Evolutionary conservation across 108 stramenopile species (phyloP).

Genomic region (Fragilaria crotonensis): DNA sequence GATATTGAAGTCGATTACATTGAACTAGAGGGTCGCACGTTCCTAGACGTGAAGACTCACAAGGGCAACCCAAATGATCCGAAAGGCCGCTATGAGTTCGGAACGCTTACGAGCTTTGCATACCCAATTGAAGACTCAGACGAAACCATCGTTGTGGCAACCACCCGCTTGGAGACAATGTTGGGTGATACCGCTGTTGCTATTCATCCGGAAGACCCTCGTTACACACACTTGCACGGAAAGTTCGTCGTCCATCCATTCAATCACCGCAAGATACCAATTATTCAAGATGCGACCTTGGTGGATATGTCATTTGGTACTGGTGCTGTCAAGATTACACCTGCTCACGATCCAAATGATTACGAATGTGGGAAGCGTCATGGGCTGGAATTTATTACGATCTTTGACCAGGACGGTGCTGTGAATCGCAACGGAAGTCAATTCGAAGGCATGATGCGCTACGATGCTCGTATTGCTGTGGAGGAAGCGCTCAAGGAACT

Average conservation of each 20-base stretch:
- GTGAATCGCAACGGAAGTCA: constrained; percentile 85
- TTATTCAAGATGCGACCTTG: constrained; percentile 85
- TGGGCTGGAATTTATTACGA: constrained; percentile 88
- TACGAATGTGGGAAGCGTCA: constrained; percentile 97
- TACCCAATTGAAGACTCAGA: constrained; percentile 90
- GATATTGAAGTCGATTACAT: constrained; percentile 98
- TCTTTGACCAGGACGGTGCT: constrained; percentile 86
- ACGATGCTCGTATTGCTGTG: constrained; percentile 95
- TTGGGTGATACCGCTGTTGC: constrained; percentile 98
- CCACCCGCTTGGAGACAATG: constrained; percentile 99
- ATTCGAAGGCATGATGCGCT: constrained; percentile 96
- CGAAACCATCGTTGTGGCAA: constrained; percentile 96
- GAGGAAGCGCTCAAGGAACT: constrained; percentile 92
- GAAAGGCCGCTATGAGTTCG: constrained; percentile 96
- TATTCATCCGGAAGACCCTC: constrained; percentile 94
- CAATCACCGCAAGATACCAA: constrained; percentile 88
- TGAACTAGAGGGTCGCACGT: constrained; percentile 89
- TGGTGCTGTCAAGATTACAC: constrained; percentile 99
- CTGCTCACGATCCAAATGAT: constrained; percentile 99
- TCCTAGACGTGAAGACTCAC: constrained; percentile 93
- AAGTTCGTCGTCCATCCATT: constrained; percentile 95
- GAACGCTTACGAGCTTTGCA: constrained; percentile 92
- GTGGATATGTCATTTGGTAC: constrained; percentile 99
- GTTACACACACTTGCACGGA: constrained; percentile 97
- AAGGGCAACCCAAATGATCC: constrained; percentile 83